These are phyloP conservation scores for Melanomma pulvis-pyrius DNA, from an alignment of 495 filamentous ascomycete species.

Conservation along the genomic window DNA sequence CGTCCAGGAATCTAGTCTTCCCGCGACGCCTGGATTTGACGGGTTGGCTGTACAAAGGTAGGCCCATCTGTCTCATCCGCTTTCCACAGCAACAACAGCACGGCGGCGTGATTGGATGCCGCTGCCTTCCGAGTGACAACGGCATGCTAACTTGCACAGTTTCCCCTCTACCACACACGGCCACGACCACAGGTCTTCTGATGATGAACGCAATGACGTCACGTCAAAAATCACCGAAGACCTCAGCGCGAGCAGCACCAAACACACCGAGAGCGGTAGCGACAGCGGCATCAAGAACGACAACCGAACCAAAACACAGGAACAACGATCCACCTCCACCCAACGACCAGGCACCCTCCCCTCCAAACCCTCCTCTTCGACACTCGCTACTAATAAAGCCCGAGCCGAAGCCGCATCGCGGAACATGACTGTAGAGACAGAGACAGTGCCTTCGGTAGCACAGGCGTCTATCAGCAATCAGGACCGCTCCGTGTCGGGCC, in stretches of 20 bases:
- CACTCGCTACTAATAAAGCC: constrained; percentile 47
- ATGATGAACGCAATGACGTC: constrained; percentile 48
- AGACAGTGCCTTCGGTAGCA: constrained; percentile 89
- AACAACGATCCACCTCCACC: constrained; percentile 35
- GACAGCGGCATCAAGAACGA: constrained; percentile 58
- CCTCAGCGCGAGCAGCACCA: constrained; percentile 33
- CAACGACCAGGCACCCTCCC: constrained; percentile 38
- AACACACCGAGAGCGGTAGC: constrained; percentile 59
- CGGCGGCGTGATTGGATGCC: background rate
- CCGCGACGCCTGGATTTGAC: constrained; percentile 66
- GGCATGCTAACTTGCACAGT: background rate
- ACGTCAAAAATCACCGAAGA: constrained; percentile 48
- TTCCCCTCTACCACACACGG: background rate
- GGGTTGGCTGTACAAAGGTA: constrained; percentile 31
- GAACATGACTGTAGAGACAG: constrained; percentile 98
- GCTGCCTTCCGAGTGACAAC: background rate
- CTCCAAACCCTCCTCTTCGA: constrained; percentile 43
- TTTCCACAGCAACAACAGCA: background rate
- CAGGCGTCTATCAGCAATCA: constrained; percentile 77
- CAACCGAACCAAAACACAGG: constrained; percentile 39
- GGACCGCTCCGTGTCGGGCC: constrained; percentile 58
- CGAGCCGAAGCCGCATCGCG: constrained; percentile 75
- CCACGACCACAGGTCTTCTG: constrained; percentile 44
- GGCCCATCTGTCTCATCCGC: background rate
- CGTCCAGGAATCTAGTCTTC: constrained; percentile 86